These are phyloP conservation scores for Populus simonii DNA, from an alignment of 345 rosid genomes.

Conservation along the genomic window DNA sequence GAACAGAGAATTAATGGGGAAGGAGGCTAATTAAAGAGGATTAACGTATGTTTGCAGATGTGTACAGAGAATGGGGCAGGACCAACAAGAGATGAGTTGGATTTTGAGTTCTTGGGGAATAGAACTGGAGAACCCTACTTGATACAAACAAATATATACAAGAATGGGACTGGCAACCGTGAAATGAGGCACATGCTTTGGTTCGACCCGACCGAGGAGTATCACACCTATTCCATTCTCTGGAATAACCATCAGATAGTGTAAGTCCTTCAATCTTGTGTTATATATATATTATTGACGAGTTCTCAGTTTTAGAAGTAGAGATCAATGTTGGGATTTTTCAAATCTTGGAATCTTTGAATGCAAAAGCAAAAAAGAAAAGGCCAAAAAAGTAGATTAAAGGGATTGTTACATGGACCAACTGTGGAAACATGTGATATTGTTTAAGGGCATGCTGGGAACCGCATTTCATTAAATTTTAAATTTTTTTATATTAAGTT, in stretches of 20 bases:
- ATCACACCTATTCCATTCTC: conserved; percentile 69
- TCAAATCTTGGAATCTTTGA: background rate
- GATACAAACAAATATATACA: conserved; percentile 85
- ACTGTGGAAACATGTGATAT: too few species aligned
- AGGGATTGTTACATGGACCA: too few species aligned
- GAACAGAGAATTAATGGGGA: background rate
- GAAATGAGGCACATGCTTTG: conserved; percentile 95
- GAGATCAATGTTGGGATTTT: too few species aligned
- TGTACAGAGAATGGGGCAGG: conserved; percentile 92
- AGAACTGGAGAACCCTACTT: conserved; percentile 83
- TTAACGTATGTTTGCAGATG: conserved; percentile 49
- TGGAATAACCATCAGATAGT: conserved; percentile 77
- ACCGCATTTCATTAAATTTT: too few species aligned
- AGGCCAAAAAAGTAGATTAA: too few species aligned
- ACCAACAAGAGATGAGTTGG: conserved; percentile 90
- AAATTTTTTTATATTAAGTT: too few species aligned
- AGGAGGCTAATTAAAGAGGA: background rate
- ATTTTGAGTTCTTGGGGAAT: conserved; percentile 93
- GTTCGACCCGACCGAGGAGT: conserved; percentile 93
- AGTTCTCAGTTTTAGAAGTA: too few species aligned
- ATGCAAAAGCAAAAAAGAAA: background rate
- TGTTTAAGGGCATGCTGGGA: too few species aligned
- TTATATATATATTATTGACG: background rate
- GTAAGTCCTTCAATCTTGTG: conserved; percentile 37
- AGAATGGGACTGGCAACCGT: conserved; percentile 80